Conservation (phyloP, 129 eudicot genomes). For the Dittrichia graveolens region DNA sequence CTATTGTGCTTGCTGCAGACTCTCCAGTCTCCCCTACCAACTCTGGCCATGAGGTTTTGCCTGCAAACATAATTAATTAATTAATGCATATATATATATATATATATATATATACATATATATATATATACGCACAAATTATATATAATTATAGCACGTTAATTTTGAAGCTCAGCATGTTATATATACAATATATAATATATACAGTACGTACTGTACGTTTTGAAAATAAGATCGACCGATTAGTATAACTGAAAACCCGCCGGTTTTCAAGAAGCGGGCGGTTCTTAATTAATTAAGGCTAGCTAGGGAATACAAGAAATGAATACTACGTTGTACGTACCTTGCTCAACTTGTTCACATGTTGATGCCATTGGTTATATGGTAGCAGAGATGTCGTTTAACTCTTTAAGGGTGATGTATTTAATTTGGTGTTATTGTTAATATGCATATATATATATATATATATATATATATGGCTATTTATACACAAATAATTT, state of each 20-base stretch:
- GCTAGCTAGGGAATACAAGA: neutral
- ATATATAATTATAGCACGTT: too few relatives aligned
- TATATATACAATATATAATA: too few relatives aligned
- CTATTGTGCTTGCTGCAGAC: slow-evolving; percentile 11
- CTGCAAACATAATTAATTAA: neutral
- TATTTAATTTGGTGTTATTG: neutral
- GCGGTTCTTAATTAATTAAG: too few relatives aligned
- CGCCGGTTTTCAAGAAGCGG: too few relatives aligned
- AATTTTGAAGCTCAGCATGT: too few relatives aligned
- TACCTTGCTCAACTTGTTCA: slow-evolving; percentile 33
- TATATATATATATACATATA: too few relatives aligned
- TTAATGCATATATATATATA: too few relatives aligned
- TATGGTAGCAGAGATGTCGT: neutral
- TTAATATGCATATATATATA: neutral
- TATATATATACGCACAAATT: too few relatives aligned
- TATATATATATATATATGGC: too few relatives aligned
- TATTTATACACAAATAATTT: slow-evolving; percentile 13
- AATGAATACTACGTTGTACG: neutral
- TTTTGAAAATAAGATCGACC: too few relatives aligned
- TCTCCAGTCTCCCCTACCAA: slow-evolving; percentile 16
- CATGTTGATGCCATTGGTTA: slow-evolving; percentile 25
- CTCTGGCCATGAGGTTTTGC: slow-evolving; percentile 30
- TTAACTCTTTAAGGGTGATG: neutral
- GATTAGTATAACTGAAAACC: too few relatives aligned
- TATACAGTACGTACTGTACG: too few relatives aligned